These are phyloP conservation scores for Crithidia sp. DNA, from an alignment of 208 protist genomes.

Conservation along the genomic window DNA sequence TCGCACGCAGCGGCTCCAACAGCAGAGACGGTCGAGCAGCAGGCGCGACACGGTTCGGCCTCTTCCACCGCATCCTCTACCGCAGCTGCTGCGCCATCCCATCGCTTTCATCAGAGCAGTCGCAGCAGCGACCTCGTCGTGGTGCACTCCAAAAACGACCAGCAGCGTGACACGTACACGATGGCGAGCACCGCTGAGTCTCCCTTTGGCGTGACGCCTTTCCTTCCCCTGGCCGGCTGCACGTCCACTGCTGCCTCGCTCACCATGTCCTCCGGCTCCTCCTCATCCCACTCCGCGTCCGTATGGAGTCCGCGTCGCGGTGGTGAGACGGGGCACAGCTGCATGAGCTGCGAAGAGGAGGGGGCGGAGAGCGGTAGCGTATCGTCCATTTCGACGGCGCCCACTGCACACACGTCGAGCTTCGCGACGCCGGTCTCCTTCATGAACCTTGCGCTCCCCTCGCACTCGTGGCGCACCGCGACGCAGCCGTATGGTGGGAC, in stretches of 20 bases:
- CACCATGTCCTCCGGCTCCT: conserved; percentile 1
- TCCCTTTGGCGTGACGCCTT: neutral
- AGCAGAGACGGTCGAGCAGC: too few relatives aligned
- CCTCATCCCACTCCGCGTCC: neutral
- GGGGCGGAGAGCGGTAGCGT: neutral
- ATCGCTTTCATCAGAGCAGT: neutral
- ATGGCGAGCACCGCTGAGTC: neutral
- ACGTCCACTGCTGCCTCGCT: neutral
- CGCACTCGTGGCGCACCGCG: conserved; percentile 21
- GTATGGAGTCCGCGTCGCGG: neutral
- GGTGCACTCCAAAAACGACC: neutral
- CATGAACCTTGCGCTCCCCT: conserved; percentile 20
- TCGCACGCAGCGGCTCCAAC: neutral
- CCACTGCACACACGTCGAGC: neutral
- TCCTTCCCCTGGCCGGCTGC: neutral
- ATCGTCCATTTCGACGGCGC: neutral
- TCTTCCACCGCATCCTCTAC: too few relatives aligned
- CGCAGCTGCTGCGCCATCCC: neutral
- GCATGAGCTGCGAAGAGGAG: neutral
- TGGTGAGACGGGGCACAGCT: neutral
- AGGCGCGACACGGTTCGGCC: too few relatives aligned
- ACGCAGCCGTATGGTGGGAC: conserved; percentile 17
- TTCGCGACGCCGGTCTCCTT: conserved; percentile 4
- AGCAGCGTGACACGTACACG: neutral
- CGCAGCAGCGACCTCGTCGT: conserved; percentile 1